Conservation (phyloP, 192 early-diverging fungal genomes). For the Podila verticillata region DNA sequence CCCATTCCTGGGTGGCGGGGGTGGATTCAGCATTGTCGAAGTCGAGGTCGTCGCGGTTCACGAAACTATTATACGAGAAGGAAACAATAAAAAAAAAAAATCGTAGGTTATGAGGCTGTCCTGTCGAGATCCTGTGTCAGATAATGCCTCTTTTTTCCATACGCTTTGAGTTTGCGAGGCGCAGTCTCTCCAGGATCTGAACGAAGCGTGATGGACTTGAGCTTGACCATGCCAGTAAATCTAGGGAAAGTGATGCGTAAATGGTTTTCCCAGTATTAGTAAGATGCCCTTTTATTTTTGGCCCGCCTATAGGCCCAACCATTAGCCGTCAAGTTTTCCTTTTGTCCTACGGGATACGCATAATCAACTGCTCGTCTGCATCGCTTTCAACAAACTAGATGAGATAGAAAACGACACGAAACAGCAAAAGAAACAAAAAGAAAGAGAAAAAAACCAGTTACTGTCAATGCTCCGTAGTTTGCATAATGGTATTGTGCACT, state of each 20-base stretch:
- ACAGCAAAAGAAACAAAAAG: constrained; percentile 4
- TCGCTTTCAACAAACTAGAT: constrained; percentile 78
- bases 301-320: background rate
- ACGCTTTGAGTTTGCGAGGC: constrained; percentile 83
- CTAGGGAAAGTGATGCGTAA: constrained; percentile 40
- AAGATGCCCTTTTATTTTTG: background rate
- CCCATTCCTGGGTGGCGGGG: constrained; percentile 83
- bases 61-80: constrained; percentile 63
- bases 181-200: constrained; percentile 66
- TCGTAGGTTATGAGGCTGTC: background rate
- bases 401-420: background rate
- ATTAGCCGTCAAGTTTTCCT: too few species aligned
- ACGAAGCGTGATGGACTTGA: constrained; percentile 88
- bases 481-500: too few species aligned
- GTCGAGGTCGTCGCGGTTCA: constrained; percentile 92
- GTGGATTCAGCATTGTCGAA: constrained; percentile 83
- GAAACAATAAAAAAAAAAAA: background rate
- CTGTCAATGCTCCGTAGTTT: too few species aligned
- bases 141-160: constrained; percentile 1
- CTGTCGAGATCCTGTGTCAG: background rate
- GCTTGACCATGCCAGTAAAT: constrained; percentile 90
- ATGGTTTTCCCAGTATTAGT: too few species aligned
- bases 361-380: constrained; percentile 90
- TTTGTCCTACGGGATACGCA: constrained; percentile 80
- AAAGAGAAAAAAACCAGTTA: constrained; percentile 10